Conservation (phyloP, 352 stramenopile genomes). For the Pythium rishiriense region DNA sequence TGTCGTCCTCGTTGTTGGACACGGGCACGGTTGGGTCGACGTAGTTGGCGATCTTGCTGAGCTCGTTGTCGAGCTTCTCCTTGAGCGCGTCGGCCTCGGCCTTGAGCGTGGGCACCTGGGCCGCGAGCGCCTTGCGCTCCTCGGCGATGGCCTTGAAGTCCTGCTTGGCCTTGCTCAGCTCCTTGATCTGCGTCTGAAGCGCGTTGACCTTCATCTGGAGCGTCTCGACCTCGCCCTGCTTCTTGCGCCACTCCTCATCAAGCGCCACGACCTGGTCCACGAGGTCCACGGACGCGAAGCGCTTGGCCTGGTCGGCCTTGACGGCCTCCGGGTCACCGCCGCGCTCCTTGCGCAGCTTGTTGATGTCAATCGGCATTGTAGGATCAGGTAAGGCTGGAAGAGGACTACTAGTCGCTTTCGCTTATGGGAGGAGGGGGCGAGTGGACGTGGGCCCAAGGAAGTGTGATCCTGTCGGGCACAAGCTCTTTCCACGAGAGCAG, state of each 20-base stretch:
- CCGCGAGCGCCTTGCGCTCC: constrained; percentile 75
- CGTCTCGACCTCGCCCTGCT: constrained; percentile 84
- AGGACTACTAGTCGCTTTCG: background rate
- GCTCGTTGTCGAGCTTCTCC: constrained; percentile 68
- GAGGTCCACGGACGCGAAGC: constrained; percentile 92
- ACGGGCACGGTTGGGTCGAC: constrained; percentile 96
- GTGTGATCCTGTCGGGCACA: background rate
- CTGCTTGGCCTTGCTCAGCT: constrained; percentile 87
- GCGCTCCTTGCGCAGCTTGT: constrained; percentile 94
- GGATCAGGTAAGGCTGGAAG: too few relatives aligned
- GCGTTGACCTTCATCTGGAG: constrained; percentile 87
- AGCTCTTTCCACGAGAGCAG: background rate
- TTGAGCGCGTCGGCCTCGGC: constrained; percentile 80
- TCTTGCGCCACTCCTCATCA: constrained; percentile 90
- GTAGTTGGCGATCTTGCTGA: constrained; percentile 96
- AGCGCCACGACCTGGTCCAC: constrained; percentile 95
- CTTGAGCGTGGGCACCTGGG: constrained; percentile 73
- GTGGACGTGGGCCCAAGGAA: background rate
- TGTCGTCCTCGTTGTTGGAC: constrained; percentile 96
- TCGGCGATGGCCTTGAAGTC: constrained; percentile 82
- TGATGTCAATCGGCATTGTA: constrained; percentile 99
- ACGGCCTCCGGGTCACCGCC: constrained; percentile 95
- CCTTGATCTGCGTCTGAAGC: constrained; percentile 86
- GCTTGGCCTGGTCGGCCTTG: constrained; percentile 92
- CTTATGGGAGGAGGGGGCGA: background rate